Base-by-base conservation (phyloP, 2,329 filamentous ascomycete species). In the Talaromyces piceae region DNA sequence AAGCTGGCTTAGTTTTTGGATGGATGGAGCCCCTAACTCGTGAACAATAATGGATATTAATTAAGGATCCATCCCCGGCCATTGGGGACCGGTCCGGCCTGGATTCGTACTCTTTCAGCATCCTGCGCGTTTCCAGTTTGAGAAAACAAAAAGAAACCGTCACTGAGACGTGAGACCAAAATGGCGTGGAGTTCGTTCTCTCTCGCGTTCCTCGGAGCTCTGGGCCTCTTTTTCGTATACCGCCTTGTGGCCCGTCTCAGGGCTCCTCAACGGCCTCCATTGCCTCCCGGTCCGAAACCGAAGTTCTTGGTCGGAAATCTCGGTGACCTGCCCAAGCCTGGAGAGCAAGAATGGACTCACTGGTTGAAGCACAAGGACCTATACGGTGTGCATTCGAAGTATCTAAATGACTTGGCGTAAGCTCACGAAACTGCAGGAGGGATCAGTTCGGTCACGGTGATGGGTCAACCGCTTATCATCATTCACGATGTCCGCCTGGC, bases 271-370 rank as follows among this genome's bases (percentile, higher is more conserved):
- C 46, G 51, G 13, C 51, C 46, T 11, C 41, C 51, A 26, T 37
- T 53, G 0, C 78, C 77, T 1, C 78, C 77, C 1, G 78, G 78
- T 0, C 78, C 78, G 0, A 75, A 66, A 31, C 68, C 68, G 0
- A 58, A 74, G 5, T 75, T 75, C 0, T 12, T 80, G 0, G 26
- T 80, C 3, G 78, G 78, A 3, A 80, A 80, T 56, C 55, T 79
- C 13, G 54, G 57, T 1, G 76, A 80, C 54, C 61, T 80, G 9
- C 77, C 77, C 0, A 60, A 66, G 0, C 51, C 62, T 7, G 67
- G 64, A 0, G 55, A 55, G 33, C 66, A 63, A 7, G 73, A 75
- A 47, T 72, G 63, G 58, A 54, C 67, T 18, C 71, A 76, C 49
- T 76, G 72, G 72, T 50, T 70, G 1, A 63, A 74, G 41, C 67